Conservation (phyloP, 1,284 basidiomycete species). For the Pholiota adiposa region DNA sequence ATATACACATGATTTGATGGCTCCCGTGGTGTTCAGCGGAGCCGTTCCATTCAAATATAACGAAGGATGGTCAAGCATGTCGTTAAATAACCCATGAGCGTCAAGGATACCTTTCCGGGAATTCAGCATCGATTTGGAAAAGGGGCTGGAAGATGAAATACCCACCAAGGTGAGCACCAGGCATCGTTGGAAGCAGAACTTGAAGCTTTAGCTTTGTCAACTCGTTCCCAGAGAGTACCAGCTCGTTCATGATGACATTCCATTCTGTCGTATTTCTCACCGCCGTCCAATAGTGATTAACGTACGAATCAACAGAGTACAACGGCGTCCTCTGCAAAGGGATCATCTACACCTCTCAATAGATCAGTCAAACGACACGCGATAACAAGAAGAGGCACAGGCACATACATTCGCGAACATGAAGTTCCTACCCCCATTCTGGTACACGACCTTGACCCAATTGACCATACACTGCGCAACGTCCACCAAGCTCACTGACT, state of each 20-base stretch:
- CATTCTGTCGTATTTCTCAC: conserved; percentile 51
- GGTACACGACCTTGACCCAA: conserved; percentile 45
- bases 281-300: conserved; percentile 44
- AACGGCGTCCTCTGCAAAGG: conserved; percentile 46
- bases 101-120: conserved; percentile 49
- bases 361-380: background rate
- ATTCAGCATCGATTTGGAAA: background rate
- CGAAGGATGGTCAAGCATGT: conserved; percentile 52
- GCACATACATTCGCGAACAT: conserved; percentile 47
- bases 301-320: conserved; percentile 45
- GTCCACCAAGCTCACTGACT: conserved; percentile 40
- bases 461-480: conserved; percentile 44
- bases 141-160: too few species aligned
- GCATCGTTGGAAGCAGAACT: conserved; percentile 35
- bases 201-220: conserved; percentile 45
- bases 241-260: conserved; percentile 49
- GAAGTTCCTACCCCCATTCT: conserved; percentile 47
- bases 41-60: conserved; percentile 63
- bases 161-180: conserved; percentile 33
- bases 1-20: conserved; percentile 49
- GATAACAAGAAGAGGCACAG: background rate
- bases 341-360: conserved; percentile 41
- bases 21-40: conserved; percentile 58
- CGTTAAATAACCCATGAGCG: conserved; percentile 53
- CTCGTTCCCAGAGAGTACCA: conserved; percentile 43